Evolutionary conservation across 2,329 filamentous ascomycete genomes (phyloP).

Genomic region (Harringtonia aguacate): DNA sequence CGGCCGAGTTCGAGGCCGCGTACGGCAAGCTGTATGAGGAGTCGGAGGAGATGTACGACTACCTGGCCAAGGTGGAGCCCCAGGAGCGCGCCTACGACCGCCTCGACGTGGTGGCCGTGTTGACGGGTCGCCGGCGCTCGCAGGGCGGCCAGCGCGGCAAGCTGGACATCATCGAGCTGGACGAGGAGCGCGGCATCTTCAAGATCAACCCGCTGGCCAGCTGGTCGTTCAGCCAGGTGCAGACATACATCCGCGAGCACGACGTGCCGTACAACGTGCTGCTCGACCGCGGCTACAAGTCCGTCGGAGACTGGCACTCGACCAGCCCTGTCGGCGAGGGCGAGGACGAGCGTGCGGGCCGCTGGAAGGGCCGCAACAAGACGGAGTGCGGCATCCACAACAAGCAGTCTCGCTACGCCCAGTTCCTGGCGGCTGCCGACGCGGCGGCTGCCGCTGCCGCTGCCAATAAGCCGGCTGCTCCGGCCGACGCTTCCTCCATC

Average conservation of each 20-base stretch:
- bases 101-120: constrained; percentile 76
- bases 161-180: constrained; percentile 84
- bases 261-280: constrained; percentile 89
- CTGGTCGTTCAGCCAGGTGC: constrained; percentile 86
- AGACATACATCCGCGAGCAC: constrained; percentile 76
- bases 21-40: constrained; percentile 83
- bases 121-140: constrained; percentile 83
- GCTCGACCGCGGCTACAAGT: constrained; percentile 93
- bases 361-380: constrained; percentile 95
- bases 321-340: constrained; percentile 81
- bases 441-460: neutral
- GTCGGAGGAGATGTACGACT: constrained; percentile 88
- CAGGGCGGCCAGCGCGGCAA: constrained; percentile 89
- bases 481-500: neutral
- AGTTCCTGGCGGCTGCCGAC: constrained; percentile 50
- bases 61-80: constrained; percentile 94
- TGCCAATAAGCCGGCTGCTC: neutral
- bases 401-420: constrained; percentile 85
- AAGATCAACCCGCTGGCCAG: constrained; percentile 97
- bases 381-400: constrained; percentile 99
- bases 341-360: constrained; percentile 90
- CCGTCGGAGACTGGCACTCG: constrained; percentile 95
- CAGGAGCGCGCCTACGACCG: constrained; percentile 84
- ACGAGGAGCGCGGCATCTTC: constrained; percentile 76
- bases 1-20: constrained; percentile 66